Percentiles rank a stretch among this genome's conserved stretches.
phyloP scores from a whole-genome alignment of 768 basidiomycete genomes.

The Trametes sanguinea region DNA sequence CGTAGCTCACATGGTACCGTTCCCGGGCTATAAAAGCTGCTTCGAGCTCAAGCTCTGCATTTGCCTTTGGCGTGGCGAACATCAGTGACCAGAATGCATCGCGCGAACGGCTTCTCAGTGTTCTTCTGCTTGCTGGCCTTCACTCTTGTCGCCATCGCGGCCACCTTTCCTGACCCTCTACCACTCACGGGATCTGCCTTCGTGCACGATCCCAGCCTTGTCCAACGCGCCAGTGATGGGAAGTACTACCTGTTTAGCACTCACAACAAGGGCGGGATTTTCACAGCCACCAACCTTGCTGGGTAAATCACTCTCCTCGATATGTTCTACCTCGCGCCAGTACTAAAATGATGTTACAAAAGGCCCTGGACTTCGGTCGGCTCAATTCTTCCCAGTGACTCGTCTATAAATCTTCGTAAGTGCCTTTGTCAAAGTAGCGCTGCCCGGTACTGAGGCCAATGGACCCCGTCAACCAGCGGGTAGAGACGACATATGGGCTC shows the following conservation, averaged over 20 bases:
- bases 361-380: conserved; percentile 26
- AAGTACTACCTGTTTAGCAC: conserved; percentile 28
- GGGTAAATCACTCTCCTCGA: conserved; percentile 5
- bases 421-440: neutral
- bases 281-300: conserved; percentile 20
- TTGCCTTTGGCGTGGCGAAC: no score
- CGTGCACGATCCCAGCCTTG: conserved; percentile 21
- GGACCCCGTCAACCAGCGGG: conserved; percentile 9
- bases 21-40: no score
- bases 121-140: no score
- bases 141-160: neutral
- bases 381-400: conserved; percentile 23
- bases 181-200: conserved; percentile 6
- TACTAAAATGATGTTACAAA: no score
- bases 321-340: no score
- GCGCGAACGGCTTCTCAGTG: no score
- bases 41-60: no score
- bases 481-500: conserved; percentile 28
- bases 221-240: conserved; percentile 18
- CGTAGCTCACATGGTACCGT: no score
- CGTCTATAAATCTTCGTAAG: conserved; percentile 21
- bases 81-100: no score
- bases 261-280: conserved; percentile 16
- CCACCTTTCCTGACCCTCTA: conserved; percentile 19
- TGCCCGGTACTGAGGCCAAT: no score